Evolutionary conservation across 352 stramenopile genomes (phyloP), one percentile per base, ranked within the genome.

Genomic region (Globisporangium yorkense): DNA sequence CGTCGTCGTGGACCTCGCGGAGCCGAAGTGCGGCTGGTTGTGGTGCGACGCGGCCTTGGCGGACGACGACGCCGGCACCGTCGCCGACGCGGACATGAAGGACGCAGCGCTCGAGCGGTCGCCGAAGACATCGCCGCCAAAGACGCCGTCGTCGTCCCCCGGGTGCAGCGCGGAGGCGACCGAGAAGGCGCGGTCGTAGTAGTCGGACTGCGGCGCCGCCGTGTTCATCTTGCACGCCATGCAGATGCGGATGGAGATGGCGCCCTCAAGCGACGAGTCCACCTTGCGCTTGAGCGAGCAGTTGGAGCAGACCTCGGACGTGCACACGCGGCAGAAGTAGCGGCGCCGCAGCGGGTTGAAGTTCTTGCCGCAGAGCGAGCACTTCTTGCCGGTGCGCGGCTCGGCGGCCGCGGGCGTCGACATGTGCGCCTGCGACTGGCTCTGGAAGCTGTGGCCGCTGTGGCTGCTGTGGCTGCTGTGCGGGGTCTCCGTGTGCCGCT

Each of bases 271-370:
- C 27, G 41, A 60, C 21, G 62, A 45, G 44, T 76, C 70, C 13
- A 63, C 59, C 21, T 71, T 79, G 39, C 75, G 74, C 47, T 77
- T 62, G 55, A 91, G 78, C 51, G 77, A 86, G 71, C 84, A 94
- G 54, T 85, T 77, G 29, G 71, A 78, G 66, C 82, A 92, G 18
- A 92, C 69, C 21, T 87, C 70, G 24, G 63, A 66, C 7, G 68
- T 72, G 45, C 82, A 94, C 57, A 75, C 65, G 33, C 79, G 77
- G 65, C 84, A 92, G 51, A 81, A 71, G 69, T 91, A 85, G 8
- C 83, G 80, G 29, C 84, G 70, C 12, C 80, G 80, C 57, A 94
- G 63, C 33, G 80, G 77, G 57, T 90, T 92, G 61, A 94, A 94
- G 56, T 71, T 85, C 71, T 92, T 94, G 56, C 74, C 76, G 61